A percentile compares a stretch with the other conserved stretches of the same genome.
These are phyloP conservation scores for Phytophthora pini DNA, from an alignment of 352 stramenopile genomes.

Conservation along the genomic window DNA sequence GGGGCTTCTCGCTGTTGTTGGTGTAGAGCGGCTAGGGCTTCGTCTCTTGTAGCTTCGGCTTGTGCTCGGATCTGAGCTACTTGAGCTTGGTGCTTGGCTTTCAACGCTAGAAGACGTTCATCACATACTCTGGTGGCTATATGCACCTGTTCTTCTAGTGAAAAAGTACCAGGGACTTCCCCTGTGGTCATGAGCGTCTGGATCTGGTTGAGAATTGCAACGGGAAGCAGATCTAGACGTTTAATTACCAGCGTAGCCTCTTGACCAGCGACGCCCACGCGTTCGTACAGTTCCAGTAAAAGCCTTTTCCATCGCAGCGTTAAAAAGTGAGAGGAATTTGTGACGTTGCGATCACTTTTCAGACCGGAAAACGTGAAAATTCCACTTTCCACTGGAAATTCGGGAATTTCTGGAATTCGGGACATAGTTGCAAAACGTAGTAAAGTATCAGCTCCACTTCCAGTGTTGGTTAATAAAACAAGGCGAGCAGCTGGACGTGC, in stretches of 20 bases:
- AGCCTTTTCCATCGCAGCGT: constrained; percentile 49
- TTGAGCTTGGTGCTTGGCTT: constrained; percentile 40
- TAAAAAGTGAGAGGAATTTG: background rate
- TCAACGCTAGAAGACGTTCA: constrained; percentile 64
- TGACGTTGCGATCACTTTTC: constrained; percentile 10
- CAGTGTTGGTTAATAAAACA: constrained; percentile 37
- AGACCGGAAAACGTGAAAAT: constrained; percentile 47
- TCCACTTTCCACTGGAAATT: background rate
- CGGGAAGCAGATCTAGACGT: constrained; percentile 47
- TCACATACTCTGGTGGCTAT: constrained; percentile 66
- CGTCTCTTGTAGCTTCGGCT: constrained; percentile 38
- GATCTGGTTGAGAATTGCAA: constrained; percentile 46
- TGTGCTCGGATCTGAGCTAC: constrained; percentile 42
- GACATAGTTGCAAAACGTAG: constrained; percentile 35
- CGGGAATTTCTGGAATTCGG: background rate
- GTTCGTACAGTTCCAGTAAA: constrained; percentile 56
- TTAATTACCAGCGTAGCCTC: constrained; percentile 70
- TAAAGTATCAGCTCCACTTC: constrained; percentile 46
- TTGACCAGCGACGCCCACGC: constrained; percentile 58
- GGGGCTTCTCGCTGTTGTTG: constrained; percentile 46
- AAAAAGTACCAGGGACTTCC: constrained; percentile 65
- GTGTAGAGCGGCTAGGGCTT: constrained; percentile 28
- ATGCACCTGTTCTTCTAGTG: constrained; percentile 72
- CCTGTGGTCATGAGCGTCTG: constrained; percentile 57
- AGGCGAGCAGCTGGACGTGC: constrained; percentile 44